Percentiles rank a stretch among this genome's conserved stretches.
Evolutionary conservation across 2,329 filamentous ascomycete species (phyloP).

Genomic region (Ramularia endophylla): DNA sequence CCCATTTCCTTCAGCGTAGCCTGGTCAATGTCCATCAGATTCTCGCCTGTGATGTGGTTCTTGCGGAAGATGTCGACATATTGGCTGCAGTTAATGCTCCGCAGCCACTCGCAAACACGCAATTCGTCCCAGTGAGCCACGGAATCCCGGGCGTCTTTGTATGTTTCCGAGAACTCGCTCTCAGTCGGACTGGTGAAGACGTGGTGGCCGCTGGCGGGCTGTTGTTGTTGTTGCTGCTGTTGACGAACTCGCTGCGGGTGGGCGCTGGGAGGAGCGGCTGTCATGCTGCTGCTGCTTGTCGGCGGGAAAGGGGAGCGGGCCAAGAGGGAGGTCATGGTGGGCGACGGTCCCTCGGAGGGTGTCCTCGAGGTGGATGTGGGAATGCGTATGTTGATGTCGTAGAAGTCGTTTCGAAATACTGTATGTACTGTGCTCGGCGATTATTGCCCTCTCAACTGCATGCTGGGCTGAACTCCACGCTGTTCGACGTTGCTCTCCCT

Average conservation of each 20-base stretch:
- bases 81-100: conserved; percentile 85
- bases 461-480: too few species aligned
- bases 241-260: conserved; percentile 16
- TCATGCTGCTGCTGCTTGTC: conserved; percentile 20
- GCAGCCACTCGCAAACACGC: conserved; percentile 83
- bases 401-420: too few species aligned
- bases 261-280: conserved; percentile 11
- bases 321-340: conserved; percentile 68
- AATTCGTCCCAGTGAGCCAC: conserved; percentile 78
- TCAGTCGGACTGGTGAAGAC: conserved; percentile 77
- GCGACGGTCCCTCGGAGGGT: too few species aligned
- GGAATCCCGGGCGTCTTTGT: conserved; percentile 44
- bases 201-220: conserved; percentile 24
- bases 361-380: too few species aligned
- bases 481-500: not conserved
- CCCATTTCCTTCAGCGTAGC: conserved; percentile 95
- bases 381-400: not conserved
- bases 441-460: too few species aligned
- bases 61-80: conserved; percentile 84
- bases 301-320: conserved; percentile 65
- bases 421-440: too few species aligned
- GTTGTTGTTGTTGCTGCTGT: conserved; percentile 7
- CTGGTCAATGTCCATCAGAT: conserved; percentile 94
- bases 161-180: conserved; percentile 79
- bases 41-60: conserved; percentile 97